Percentiles rank a stretch among this genome's conserved stretches.
Evolutionary conservation across 805 yeast species (phyloP).

Genomic region (Kazachstania bromeliacearum): DNA sequence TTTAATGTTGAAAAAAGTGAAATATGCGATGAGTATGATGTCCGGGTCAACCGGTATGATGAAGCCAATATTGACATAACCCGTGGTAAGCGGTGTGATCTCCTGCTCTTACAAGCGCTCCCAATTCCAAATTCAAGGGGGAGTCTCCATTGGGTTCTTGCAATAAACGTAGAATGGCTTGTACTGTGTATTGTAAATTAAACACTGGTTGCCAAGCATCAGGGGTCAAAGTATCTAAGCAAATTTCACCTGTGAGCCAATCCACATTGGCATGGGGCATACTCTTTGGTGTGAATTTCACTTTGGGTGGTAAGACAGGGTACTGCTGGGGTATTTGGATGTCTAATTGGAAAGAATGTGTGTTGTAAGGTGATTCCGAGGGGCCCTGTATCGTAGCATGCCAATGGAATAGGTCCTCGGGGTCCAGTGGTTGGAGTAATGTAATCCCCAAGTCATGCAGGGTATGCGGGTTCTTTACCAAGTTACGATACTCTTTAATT

Average conservation of each 20-base stretch:
- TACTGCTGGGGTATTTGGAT: constrained; percentile 40
- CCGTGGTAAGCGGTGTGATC: constrained; percentile 37
- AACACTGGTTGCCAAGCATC: constrained; percentile 67
- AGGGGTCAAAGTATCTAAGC: constrained; percentile 52
- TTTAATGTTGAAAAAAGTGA: too few species aligned
- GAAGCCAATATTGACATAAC: constrained; percentile 33
- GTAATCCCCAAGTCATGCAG: constrained; percentile 22
- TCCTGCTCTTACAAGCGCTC: constrained; percentile 45
- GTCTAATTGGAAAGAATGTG: constrained; percentile 42
- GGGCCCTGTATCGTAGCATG: constrained; percentile 44
- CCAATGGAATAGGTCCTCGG: constrained; percentile 44
- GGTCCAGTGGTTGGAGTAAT: constrained; percentile 35
- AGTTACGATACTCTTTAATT: constrained; percentile 1
- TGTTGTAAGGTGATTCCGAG: constrained; percentile 40
- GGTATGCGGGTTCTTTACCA: too few species aligned
- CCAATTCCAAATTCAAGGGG: constrained; percentile 63
- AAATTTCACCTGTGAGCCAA: constrained; percentile 54
- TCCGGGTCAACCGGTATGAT: neutral
- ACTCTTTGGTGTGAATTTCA: constrained; percentile 35
- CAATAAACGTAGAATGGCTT: constrained; percentile 48
- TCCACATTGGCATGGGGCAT: constrained; percentile 43
- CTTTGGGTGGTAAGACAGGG: constrained; percentile 51
- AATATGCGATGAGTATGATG: neutral
- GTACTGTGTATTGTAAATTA: constrained; percentile 46
- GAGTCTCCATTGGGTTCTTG: constrained; percentile 63